Conservation (phyloP, 768 basidiomycete species). For the Lactarius trivialis region DNA sequence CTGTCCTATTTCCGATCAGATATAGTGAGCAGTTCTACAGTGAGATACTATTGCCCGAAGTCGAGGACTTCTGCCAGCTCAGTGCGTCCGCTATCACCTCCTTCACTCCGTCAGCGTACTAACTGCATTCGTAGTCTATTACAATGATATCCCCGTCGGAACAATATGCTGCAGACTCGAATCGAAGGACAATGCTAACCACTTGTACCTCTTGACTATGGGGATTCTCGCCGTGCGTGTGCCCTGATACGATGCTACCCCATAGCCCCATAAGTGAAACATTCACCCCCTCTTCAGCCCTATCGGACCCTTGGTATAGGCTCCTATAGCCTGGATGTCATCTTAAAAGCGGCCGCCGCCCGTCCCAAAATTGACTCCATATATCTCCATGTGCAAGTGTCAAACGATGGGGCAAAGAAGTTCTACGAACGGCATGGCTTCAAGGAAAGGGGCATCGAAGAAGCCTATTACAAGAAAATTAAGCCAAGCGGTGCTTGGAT, state of each 20-base stretch:
- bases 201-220: conserved; percentile 87
- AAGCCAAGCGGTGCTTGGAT: conserved; percentile 82
- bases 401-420: conserved; percentile 64
- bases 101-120: background rate
- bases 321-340: conserved; percentile 59
- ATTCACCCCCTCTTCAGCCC: conserved; percentile 43
- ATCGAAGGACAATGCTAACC: conserved; percentile 46
- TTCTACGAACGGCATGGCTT: conserved; percentile 88
- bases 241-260: background rate
- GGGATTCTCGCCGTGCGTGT: conserved; percentile 75
- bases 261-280: background rate
- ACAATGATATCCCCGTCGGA: conserved; percentile 88
- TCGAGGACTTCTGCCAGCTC: conserved; percentile 84
- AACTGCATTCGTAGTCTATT: conserved; percentile 56
- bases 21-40: conserved; percentile 87
- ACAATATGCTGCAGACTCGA: conserved; percentile 84
- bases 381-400: conserved; percentile 84
- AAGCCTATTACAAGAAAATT: conserved; percentile 88
- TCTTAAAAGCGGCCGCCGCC: conserved; percentile 56
- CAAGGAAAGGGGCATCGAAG: conserved; percentile 53
- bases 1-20: conserved; percentile 82
- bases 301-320: conserved; percentile 79
- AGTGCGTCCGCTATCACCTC: conserved; percentile 43
- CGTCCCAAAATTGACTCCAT: conserved; percentile 59
- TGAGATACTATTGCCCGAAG: conserved; percentile 67